A percentile compares a stretch with the other conserved stretches of the same genome.
Conservation (phyloP, 1,284 basidiomycete genomes). For the Heterobasidion parviporum region DNA sequence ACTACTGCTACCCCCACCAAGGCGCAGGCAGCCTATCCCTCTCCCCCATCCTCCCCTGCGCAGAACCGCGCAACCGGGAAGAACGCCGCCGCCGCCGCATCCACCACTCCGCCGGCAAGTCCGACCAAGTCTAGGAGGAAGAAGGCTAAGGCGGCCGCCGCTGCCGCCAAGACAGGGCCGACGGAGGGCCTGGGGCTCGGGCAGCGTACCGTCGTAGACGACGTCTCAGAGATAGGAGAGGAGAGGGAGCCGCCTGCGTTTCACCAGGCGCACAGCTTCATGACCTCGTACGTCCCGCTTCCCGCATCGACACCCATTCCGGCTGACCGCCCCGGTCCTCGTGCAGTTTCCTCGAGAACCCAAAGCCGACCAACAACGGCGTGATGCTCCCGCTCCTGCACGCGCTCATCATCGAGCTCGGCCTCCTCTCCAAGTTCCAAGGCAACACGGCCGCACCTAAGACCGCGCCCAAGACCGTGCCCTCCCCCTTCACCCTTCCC, state of each 20-base stretch:
- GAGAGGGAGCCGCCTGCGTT: constrained; percentile 10
- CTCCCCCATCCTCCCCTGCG: constrained; percentile 8
- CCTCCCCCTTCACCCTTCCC: constrained; percentile 18
- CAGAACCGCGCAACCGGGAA: constrained; percentile 3
- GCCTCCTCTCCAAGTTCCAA: constrained; percentile 33
- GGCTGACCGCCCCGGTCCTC: background rate
- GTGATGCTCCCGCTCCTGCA: constrained; percentile 26
- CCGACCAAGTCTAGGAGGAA: constrained; percentile 10
- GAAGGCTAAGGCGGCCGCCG: constrained; percentile 11
- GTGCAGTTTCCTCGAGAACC: constrained; percentile 45
- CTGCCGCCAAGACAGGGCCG: background rate
- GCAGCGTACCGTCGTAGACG: constrained; percentile 39
- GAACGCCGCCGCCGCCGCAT: constrained; percentile 1
- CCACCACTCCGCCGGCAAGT: constrained; percentile 1
- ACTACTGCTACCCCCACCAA: background rate
- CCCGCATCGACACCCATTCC: background rate
- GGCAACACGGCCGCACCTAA: constrained; percentile 34
- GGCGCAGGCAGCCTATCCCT: constrained; percentile 3
- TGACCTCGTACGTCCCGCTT: constrained; percentile 8
- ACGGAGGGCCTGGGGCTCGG: constrained; percentile 16
- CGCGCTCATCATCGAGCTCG: constrained; percentile 35
- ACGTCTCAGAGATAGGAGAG: constrained; percentile 34
- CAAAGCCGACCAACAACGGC: constrained; percentile 33
- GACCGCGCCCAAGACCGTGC: background rate
- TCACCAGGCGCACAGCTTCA: constrained; percentile 39